Evolutionary conservation across 805 yeast species (phyloP), one percentile per base, ranked within the genome.

Genomic region (Saturnispora zaruensis): DNA sequence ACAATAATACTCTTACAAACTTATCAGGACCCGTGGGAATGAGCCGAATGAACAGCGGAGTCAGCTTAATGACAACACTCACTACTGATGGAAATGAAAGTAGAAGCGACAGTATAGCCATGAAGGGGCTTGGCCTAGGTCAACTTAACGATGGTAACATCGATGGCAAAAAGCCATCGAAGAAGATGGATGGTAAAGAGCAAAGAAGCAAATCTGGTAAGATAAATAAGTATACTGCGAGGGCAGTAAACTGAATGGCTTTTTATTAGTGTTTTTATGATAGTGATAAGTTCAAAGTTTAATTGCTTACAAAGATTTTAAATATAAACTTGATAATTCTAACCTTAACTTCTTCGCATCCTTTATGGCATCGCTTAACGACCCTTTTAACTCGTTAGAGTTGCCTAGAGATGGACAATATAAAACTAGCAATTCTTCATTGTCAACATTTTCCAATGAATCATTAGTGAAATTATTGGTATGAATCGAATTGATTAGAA

Each of bases 341-440:
- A 63, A 59, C 23, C 79, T 69, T 68, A 74, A 69, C 8, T 54
- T 57, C 52, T 66, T 70, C 44, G 86, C 77, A 25, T 67, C 68
- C n/a, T 67, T 68, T 9, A 79, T 58, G 38, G 74, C 61, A 13
- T 49, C 50, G 25, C 55, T 54, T 1, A 65, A 44, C 8, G 53
- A 53, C 8, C 52, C 54, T 24, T 64, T 69, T 25, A 69, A 46
- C 66, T 60, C 61, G 13, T 57, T 58, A 38, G 53, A 55, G 18
- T 55, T 58, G 14, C 64, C 62, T 26, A 26, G 7, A n/a, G 21
- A 7, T 5, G 48, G 73, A 65, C 80, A 84, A 75, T 41, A 83
- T 60, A 4, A 87, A 84, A 20, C 81, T 8, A 54, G 77, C 24
- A 84, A 71, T 55, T 76, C 76, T 60, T 78, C 74, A 53, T 76